Conservation (phyloP, 805 yeast genomes). For the Starmerella ratchasimensis region DNA sequence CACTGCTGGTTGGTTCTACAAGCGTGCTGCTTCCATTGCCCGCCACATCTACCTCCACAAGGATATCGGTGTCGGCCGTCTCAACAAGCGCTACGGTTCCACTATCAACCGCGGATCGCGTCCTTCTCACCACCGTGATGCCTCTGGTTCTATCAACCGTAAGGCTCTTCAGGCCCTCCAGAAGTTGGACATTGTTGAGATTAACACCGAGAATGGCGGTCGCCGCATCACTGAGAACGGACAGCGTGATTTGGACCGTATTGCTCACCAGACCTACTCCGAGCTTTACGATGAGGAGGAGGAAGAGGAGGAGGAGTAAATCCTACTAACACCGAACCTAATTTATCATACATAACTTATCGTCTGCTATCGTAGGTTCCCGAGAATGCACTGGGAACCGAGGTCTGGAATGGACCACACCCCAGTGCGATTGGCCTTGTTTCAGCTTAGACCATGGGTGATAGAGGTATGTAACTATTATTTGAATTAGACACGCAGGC, state of each 20-base stretch:
- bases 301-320: conserved; percentile 26
- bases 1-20: conserved; percentile 99
- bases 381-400: conserved; percentile 21
- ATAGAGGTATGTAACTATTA: too few relatives aligned
- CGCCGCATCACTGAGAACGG: conserved; percentile 99
- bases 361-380: conserved; percentile 16
- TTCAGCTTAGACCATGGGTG: too few relatives aligned
- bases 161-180: conserved; percentile 94
- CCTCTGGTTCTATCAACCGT: conserved; percentile 99
- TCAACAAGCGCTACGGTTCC: conserved; percentile 99
- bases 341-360: conserved; percentile 8
- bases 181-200: conserved; percentile 94
- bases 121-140: conserved; percentile 97
- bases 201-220: conserved; percentile 98
- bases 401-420: conserved; percentile 13
- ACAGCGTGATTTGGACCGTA: conserved; percentile 99
- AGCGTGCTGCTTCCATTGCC: conserved; percentile 99
- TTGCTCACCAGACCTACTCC: conserved; percentile 97
- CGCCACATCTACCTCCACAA: conserved; percentile 99
- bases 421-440: too few relatives aligned
- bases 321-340: background rate
- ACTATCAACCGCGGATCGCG: conserved; percentile 97
- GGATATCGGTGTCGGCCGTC: conserved; percentile 97
- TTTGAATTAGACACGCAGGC: too few relatives aligned
- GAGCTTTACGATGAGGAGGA: conserved; percentile 48